Base-by-base conservation (phyloP, 306 rosid genomes). In the Cicer judaicum region DNA sequence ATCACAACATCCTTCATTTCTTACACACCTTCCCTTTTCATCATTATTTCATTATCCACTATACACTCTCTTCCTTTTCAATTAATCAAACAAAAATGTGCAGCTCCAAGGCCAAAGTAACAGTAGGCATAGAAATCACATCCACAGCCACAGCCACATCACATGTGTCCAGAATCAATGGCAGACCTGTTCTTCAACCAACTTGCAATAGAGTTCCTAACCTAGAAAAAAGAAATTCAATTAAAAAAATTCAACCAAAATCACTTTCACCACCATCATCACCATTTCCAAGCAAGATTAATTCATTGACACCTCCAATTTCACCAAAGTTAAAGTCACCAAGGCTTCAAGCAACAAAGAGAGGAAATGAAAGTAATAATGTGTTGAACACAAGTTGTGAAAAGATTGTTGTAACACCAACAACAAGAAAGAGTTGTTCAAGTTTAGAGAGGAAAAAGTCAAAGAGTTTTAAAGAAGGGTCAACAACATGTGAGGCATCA, bases 101-200 rank as follows among this genome's bases (percentile, higher is more conserved):
- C 81, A 88, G 86, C 81, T 86, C 96, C 7, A 84, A 92, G 78
- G 84, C 86, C 88, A 90, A 81, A 64, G 89, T 84, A 64, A 82
- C 88, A 36, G 6, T 81, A 44, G 89, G 88, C 71, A 60, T 86
- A 66, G 85, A 84, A 63, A 68, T 19, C 36, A 64, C 50, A 64
- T n/a, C n/a, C n/a, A n/a, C n/a, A n/a, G 3, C 79, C 81, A 24
- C 81, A 36, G 15, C 79, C 40, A 80, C 65, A 36, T 84, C 84
- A 29, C 74, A 67, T 0, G 82, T 84, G 44, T 81, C 93, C 15
- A 82, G 84, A 73, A 85, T 88, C 87, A 87, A 88, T 16, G 91
- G 96, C 60, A 76, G 96, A 36, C 89, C 85, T 0, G 96, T 92
- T 42, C 96, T 94, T 77, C 99, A 94, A 68, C 99, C 97, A 3